phyloP scores from a whole-genome alignment of 768 basidiomycete genomes.

The Chalciporus piperatus region DNA sequence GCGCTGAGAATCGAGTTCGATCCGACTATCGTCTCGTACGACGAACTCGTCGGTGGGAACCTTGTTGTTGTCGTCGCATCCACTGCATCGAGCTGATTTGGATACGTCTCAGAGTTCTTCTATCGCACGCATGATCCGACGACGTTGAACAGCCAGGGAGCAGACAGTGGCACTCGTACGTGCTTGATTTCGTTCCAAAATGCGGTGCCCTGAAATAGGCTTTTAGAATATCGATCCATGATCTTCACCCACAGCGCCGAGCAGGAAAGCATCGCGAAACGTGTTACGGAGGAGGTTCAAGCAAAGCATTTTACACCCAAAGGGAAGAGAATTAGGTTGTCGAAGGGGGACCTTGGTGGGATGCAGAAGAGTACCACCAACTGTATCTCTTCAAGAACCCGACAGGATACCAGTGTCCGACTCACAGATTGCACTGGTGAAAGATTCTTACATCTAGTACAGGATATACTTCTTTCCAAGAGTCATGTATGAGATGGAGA shows the following conservation, averaged over 20 bases:
- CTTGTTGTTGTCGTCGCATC: conserved; percentile 27
- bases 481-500: not conserved
- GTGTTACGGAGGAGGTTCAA: conserved; percentile 81
- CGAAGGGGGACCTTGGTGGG: conserved; percentile 72
- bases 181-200: conserved; percentile 8
- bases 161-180: conserved; percentile 75
- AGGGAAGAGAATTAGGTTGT: conserved; percentile 66
- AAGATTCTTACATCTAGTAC: not conserved
- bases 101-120: conserved; percentile 68
- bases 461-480: not conserved
- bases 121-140: conserved; percentile 95
- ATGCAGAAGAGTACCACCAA: conserved; percentile 83
- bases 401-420: conserved; percentile 87
- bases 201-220: not conserved
- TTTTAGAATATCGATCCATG: conserved; percentile 84
- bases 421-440: conserved; percentile 83
- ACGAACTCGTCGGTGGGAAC: conserved; percentile 71
- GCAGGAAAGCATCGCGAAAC: conserved; percentile 68
- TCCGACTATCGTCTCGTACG: conserved; percentile 72
- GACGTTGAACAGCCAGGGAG: conserved; percentile 75
- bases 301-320: conserved; percentile 76
- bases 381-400: conserved; percentile 80
- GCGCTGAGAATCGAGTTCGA: conserved; percentile 85
- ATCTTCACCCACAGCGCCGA: conserved; percentile 80
- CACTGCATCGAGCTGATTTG: not conserved